Conservation (phyloP, 2,329 filamentous ascomycete species). For the Penicillium sp. region DNA sequence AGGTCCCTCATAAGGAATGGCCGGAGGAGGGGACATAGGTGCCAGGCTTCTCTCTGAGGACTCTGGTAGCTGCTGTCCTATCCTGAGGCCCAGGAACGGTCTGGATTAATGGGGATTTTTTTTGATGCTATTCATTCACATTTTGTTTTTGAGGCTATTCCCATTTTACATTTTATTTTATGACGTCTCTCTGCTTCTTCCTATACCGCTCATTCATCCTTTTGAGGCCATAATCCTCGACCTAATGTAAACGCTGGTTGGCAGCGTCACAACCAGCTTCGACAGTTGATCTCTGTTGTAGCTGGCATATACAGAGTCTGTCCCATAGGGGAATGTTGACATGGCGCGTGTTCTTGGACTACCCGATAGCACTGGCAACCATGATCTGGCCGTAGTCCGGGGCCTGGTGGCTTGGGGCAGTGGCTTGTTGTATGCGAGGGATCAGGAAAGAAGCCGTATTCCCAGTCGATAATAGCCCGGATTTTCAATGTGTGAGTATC, state of each 20-base stretch:
- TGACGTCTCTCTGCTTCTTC: background rate
- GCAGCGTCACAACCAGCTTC: slow-evolving; percentile 5
- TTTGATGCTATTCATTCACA: too few species aligned
- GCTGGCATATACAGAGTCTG: slow-evolving; percentile 5
- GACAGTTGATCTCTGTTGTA: slow-evolving; percentile 1
- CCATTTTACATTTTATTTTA: too few species aligned
- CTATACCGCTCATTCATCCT: background rate
- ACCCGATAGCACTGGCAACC: slow-evolving; percentile 10
- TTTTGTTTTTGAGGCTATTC: too few species aligned
- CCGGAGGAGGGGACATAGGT: background rate
- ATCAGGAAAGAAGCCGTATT: too few species aligned
- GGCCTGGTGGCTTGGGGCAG: slow-evolving; percentile 8
- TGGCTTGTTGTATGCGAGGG: background rate
- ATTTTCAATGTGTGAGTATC: too few species aligned
- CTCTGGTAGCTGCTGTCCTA: background rate
- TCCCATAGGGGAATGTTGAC: slow-evolving; percentile 10
- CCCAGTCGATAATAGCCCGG: too few species aligned
- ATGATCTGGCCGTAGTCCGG: slow-evolving; percentile 20
- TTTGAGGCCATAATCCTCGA: background rate
- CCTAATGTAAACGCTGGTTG: background rate
- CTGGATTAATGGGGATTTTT: background rate
- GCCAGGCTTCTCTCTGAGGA: background rate
- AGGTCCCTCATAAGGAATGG: background rate
- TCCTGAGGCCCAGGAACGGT: background rate
- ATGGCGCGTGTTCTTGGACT: slow-evolving; percentile 2